Evolutionary conservation across 768 basidiomycete species (phyloP), one percentile per base, ranked within the genome.

Genomic region (Crassisporium funariophilum): DNA sequence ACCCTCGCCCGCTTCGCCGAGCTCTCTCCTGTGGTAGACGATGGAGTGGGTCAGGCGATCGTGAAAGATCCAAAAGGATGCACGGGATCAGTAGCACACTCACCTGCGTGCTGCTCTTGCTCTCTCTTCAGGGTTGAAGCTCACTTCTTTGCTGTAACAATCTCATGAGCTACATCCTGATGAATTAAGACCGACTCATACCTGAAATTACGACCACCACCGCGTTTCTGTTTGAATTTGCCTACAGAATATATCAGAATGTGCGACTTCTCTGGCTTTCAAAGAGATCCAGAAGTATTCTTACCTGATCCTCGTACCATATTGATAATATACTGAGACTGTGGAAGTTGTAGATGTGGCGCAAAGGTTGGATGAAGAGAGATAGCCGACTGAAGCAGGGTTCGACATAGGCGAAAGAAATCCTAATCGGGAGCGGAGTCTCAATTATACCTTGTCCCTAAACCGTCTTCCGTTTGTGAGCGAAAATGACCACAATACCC

Each of bases 191-290:
- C 21, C 43, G 31, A 19, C 39, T 29, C 46, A 45, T 59, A 86
- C 82, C 89, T 89, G 67, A 94, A 95, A 63, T 73, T 84, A 50
- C 92, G 81, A 41, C 92, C 92, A 27, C 92, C 92, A 55, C 92
- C 92, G 41, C 92, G 88, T 62, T 85, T 88, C 55, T 82, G 75
- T 77, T 93, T 93, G 72, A 80, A 91, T 68, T 86, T 90, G 51
- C 91, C 89, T 83, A 17, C 35, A 31, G 41, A 27, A 19, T 17
- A 19, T 49, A 36, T 19, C 41, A 35, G n/a, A n/a, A n/a, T 41
- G 16, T 44, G 45, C 11, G 17, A 17, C 21, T 34, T 27, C 11
- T 41, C 31, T 38, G 36, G 39, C 16, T 37, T 29, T 39, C 17
- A 35, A 12, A 29, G n/a, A 19, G 19, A 20, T 21, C 13, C 11